Conservation (phyloP, 2,329 filamentous ascomycete species). For the Beauveria bassiana region DNA sequence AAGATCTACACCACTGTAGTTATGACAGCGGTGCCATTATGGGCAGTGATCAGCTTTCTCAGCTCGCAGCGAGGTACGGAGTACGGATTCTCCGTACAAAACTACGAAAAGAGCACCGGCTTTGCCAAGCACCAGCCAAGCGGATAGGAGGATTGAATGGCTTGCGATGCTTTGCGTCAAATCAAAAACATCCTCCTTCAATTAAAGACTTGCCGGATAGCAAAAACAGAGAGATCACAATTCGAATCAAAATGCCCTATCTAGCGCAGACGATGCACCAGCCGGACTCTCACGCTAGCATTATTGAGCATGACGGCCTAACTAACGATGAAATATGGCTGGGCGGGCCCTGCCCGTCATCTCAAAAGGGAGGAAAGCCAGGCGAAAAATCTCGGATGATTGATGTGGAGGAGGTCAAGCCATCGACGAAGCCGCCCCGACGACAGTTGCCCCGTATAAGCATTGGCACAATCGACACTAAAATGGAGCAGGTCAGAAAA, state of each 20-base stretch:
- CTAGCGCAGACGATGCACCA: constrained; percentile 4
- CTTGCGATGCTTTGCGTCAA: background rate
- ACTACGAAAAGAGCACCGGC: no score
- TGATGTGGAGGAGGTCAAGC: background rate
- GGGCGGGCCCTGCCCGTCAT: constrained; percentile 5
- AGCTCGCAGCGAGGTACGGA: background rate
- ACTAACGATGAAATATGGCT: background rate
- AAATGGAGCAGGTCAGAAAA: background rate
- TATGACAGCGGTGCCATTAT: background rate
- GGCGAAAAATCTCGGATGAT: background rate
- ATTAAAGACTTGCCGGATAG: background rate
- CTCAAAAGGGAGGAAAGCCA: background rate
- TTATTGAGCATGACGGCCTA: background rate
- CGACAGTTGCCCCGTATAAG: background rate
- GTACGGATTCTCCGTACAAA: no score
- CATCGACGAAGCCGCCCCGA: no score
- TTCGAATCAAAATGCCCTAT: background rate
- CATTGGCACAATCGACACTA: background rate
- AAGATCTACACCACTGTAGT: background rate
- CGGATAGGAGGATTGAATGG: background rate
- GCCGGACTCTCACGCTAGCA: background rate
- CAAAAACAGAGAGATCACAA: constrained; percentile 9
- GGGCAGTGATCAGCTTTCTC: background rate
- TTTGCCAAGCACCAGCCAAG: background rate
- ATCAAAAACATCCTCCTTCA: background rate